Conservation (phyloP, 306 rosid species). For the Mimosa pudica region DNA sequence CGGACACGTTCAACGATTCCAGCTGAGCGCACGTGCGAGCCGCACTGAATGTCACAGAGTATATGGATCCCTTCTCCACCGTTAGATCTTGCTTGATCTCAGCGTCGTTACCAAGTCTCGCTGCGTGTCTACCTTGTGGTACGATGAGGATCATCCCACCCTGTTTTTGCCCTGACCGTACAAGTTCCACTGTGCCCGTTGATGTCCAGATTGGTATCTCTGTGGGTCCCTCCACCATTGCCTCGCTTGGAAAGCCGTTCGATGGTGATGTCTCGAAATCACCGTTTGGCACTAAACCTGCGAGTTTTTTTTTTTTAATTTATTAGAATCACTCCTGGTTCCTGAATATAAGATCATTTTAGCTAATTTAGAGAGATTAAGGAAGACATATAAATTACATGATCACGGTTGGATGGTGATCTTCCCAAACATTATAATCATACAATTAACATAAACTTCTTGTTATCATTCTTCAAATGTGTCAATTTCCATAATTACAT, state of each 20-base stretch:
- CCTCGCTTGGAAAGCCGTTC: slow-evolving; percentile 71
- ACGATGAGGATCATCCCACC: slow-evolving; percentile 97
- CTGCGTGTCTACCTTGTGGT: slow-evolving; percentile 93
- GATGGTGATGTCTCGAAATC: slow-evolving; percentile 75
- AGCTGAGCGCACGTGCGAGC: slow-evolving; percentile 97
- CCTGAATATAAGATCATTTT: no score
- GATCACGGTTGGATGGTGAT: no score
- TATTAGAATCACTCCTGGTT: background rate
- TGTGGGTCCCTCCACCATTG: slow-evolving; percentile 47
- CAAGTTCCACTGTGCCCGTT: slow-evolving; percentile 81
- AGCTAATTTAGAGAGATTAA: no score
- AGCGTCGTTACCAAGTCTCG: slow-evolving; percentile 87
- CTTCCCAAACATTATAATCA: background rate
- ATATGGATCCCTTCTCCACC: slow-evolving; percentile 77
- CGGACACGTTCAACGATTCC: slow-evolving; percentile 86
- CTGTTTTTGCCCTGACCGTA: slow-evolving; percentile 81
- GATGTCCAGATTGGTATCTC: slow-evolving; percentile 75
- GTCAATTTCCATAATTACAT: no score
- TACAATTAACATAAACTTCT: background rate
- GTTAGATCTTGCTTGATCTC: slow-evolving; percentile 74
- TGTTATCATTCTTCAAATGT: no score
- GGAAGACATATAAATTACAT: no score
- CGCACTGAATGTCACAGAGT: slow-evolving; percentile 90
- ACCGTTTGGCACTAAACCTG: slow-evolving; percentile 80
- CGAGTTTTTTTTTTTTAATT: background rate